phyloP scores from a whole-genome alignment of 2,329 filamentous ascomycete species.

The Penicillium sp. region DNA sequence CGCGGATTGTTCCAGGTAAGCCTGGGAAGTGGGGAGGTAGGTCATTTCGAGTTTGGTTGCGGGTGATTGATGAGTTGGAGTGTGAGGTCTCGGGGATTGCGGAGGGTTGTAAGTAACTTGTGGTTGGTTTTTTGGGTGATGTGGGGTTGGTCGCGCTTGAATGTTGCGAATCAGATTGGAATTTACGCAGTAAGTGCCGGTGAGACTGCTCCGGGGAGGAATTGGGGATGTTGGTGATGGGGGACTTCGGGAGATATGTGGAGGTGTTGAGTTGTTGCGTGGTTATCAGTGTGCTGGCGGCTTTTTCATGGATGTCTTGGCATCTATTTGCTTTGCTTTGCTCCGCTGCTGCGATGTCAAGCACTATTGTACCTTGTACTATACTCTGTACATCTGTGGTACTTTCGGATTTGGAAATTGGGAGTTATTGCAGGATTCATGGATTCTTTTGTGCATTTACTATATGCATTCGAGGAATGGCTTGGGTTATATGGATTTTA shows the following conservation, averaged over 20 bases:
- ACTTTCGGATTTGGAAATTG: background rate
- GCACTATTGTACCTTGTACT: too few species aligned
- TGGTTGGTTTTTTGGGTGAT: background rate
- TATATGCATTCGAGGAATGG: too few species aligned
- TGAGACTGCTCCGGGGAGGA: background rate
- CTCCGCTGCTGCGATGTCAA: too few species aligned
- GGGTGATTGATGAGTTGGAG: constrained; percentile 15
- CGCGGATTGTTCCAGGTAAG: constrained; percentile 85
- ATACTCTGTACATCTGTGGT: background rate
- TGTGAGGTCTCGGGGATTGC: background rate
- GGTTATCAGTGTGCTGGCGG: constrained; percentile 21
- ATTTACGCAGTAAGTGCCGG: too few species aligned
- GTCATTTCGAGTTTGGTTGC: constrained; percentile 57
- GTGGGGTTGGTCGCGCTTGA: background rate
- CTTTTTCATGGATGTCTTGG: constrained; percentile 30
- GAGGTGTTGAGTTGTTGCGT: too few species aligned
- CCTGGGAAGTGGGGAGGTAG: constrained; percentile 74
- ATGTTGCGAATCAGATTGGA: background rate
- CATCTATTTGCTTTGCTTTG: constrained; percentile 7
- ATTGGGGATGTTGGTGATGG: constrained; percentile 10
- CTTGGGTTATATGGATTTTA: too few species aligned
- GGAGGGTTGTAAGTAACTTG: background rate
- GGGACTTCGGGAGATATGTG: constrained; percentile 17
- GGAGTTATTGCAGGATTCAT: too few species aligned
- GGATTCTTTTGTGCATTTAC: too few species aligned